Evolutionary conservation across 1,284 basidiomycete species (phyloP).

Genomic region (Boletellus sp.): DNA sequence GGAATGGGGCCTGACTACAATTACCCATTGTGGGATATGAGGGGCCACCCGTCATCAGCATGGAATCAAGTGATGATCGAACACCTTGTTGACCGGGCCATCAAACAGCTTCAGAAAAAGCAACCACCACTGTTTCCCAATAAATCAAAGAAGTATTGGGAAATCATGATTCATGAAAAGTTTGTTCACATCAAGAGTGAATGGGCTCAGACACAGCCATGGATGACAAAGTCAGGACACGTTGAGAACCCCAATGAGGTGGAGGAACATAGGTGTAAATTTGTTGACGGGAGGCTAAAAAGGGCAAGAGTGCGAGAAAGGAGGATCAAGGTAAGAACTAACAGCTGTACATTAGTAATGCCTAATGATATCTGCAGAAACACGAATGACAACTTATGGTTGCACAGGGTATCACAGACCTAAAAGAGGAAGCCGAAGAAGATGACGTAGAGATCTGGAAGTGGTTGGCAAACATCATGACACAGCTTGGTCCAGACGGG

Average conservation of each 20-base stretch:
- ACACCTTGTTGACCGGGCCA: background rate
- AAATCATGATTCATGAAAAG: background rate
- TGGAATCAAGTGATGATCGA: background rate
- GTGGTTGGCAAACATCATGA: background rate
- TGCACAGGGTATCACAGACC: background rate
- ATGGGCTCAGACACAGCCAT: background rate
- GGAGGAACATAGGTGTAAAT: background rate
- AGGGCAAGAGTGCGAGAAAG: background rate
- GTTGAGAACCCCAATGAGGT: background rate
- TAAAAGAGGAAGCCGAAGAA: background rate
- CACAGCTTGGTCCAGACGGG: background rate
- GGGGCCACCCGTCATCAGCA: background rate
- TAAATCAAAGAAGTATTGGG: background rate
- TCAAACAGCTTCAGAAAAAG: background rate
- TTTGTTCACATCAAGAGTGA: background rate
- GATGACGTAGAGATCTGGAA: background rate
- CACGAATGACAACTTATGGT: background rate
- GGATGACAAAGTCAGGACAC: background rate
- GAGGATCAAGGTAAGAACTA: background rate
- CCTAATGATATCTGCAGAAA: background rate
- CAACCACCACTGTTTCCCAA: background rate
- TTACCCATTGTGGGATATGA: background rate
- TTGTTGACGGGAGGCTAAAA: background rate
- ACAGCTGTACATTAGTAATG: background rate
- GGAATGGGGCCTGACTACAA: background rate